Base-by-base conservation (phyloP, 345 rosid species). In the Iberis pinnata region DNA sequence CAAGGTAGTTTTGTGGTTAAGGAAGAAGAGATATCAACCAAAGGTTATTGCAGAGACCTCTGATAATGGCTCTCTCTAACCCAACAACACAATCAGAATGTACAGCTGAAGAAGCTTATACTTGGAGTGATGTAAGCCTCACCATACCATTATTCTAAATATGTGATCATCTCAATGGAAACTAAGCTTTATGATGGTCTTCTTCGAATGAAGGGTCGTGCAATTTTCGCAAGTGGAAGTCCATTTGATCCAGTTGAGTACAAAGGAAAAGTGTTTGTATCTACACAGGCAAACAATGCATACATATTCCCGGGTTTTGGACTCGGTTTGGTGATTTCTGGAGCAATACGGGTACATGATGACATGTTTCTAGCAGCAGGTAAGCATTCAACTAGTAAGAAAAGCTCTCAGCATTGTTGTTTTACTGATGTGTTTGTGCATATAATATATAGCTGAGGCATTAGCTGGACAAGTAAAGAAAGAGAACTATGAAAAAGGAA, bases 241-340 rank as follows among this genome's bases (percentile, higher is more conserved):
- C 99, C 97, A 40, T 92, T 88, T 68, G 95, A 83, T 69, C 88
- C 94, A 17, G 73, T 92, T 49, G 81, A 88, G 57, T 80, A 76
- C 45, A 58, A 77, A 36, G 94, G 85, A 61, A 86, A 70, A 70
- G 67, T 79, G 36, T 80, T 80, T 26, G 76, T 81, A 53, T 80
- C 98, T n/a, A 96, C 97, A 73, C 98, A 92, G 98, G 74, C 95
- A 18, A 92, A 92, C 72, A 92, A 88, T 55, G 98, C 98, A 4
- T 88, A 92, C 63, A 61, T 88, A 53, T 92, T 92, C 72, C 97
- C 95, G 1, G 97, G 98, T 29, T 68, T 92, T 35, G 94, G 98
- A 58, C 80, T 92, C 60, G 98, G 84, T 53, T 68, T 88, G 75
- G 80, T 85, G 18, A 85, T 88, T 53, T 85, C 97, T 1, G 87